A percentile compares a stretch with the other conserved stretches of the same genome.
These are phyloP conservation scores for Phytopythium oedochilum DNA, from an alignment of 352 stramenopile species.

Conservation along the genomic window DNA sequence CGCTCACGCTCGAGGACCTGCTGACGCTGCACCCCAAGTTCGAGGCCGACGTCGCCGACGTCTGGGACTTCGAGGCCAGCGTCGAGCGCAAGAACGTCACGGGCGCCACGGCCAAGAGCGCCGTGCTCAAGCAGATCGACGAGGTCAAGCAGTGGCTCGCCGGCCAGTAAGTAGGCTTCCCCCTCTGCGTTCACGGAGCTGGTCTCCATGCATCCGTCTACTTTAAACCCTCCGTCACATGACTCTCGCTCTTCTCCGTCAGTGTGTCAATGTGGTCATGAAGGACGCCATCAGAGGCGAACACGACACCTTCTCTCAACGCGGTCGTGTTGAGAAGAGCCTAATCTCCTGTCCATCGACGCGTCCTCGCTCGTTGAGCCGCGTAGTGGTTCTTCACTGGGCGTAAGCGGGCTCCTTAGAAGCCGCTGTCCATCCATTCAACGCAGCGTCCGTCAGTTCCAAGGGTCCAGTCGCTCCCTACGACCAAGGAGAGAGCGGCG, in stretches of 20 bases:
- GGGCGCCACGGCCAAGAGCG: conserved; percentile 75
- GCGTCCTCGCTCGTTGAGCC: not conserved
- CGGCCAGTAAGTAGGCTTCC: not conserved
- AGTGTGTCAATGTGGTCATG: too few species aligned
- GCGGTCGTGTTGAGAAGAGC: too few species aligned
- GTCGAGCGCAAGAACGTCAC: conserved; percentile 90
- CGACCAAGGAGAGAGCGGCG: too few species aligned
- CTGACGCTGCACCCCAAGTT: conserved; percentile 86
- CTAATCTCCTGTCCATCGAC: too few species aligned
- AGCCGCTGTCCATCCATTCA: conserved; percentile 9
- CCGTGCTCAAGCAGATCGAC: conserved; percentile 77
- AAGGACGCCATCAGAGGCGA: too few species aligned
- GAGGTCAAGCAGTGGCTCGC: conserved; percentile 71
- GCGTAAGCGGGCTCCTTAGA: conserved; percentile 7
- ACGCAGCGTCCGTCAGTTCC: not conserved
- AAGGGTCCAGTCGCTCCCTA: too few species aligned
- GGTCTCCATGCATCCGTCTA: not conserved
- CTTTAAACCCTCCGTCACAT: too few species aligned
- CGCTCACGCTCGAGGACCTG: conserved; percentile 90
- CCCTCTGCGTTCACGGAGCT: not conserved
- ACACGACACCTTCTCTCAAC: too few species aligned
- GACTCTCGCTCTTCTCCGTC: too few species aligned
- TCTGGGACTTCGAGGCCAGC: conserved; percentile 90
- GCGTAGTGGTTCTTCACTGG: too few species aligned
- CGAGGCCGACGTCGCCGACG: conserved; percentile 80